A percentile compares a stretch with the other conserved stretches of the same genome.
Conservation (phyloP, 1,284 basidiomycete genomes). For the Marasmius sp. region DNA sequence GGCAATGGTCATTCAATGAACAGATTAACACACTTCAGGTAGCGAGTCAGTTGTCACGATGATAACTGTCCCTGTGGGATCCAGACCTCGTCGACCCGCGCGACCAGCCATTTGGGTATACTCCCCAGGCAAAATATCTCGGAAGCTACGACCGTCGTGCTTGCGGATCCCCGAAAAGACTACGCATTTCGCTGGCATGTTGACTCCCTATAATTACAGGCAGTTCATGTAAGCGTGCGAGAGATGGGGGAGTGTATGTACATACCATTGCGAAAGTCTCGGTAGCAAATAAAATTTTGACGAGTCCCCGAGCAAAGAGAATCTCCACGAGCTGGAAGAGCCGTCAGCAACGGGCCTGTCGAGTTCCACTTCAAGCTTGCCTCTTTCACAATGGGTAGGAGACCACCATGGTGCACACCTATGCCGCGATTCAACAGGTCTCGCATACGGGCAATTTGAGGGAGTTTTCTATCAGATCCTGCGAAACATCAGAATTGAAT, state of each 20-base stretch:
- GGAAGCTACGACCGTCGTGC: slow-evolving; percentile 92
- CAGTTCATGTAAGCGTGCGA: slow-evolving; percentile 3
- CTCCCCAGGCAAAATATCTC: slow-evolving; percentile 87
- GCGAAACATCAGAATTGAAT: slow-evolving; percentile 15
- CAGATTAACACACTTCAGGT: slow-evolving; percentile 67
- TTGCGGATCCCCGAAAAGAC: slow-evolving; percentile 96
- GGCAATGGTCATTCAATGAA: slow-evolving; percentile 3
- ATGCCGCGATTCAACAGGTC: slow-evolving; percentile 92
- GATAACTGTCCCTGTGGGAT: slow-evolving; percentile 94
- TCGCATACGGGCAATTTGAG: slow-evolving; percentile 92
- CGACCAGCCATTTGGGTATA: slow-evolving; percentile 99
- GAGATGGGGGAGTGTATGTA: slow-evolving; percentile 4
- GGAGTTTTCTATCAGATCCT: slow-evolving; percentile 93
- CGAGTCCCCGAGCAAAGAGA: slow-evolving; percentile 92
- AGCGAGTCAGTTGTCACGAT: slow-evolving; percentile 85
- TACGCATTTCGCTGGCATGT: slow-evolving; percentile 98
- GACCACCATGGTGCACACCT: slow-evolving; percentile 96
- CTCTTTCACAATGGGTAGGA: slow-evolving; percentile 97
- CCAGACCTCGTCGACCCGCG: slow-evolving; percentile 93
- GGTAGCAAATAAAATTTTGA: slow-evolving; percentile 97
- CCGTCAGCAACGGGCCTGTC: slow-evolving; percentile 1
- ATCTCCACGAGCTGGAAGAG: slow-evolving; percentile 86
- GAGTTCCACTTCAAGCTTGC: slow-evolving; percentile 38
- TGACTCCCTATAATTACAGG: slow-evolving; percentile 74
- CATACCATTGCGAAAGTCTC: slow-evolving; percentile 98